Percentiles rank a stretch among this genome's conserved stretches.
Conservation (phyloP, 331 rosid genomes). For the Phaseolus coccineus region DNA sequence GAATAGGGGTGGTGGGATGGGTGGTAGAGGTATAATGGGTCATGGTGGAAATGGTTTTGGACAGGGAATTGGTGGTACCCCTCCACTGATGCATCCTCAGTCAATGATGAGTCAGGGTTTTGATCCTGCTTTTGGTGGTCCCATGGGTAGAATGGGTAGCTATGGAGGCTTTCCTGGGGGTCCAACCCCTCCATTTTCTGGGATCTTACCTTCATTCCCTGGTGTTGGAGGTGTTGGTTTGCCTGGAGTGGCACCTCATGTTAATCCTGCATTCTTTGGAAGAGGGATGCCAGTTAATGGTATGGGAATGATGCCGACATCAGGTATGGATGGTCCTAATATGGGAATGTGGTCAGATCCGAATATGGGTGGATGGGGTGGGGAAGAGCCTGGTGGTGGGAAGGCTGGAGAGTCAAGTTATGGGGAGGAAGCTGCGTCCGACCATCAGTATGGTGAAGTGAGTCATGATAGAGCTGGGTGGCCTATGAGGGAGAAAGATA, state of each 20-base stretch:
- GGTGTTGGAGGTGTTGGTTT: conserved; percentile 89
- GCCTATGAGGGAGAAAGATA: conserved; percentile 85
- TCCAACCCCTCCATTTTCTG: conserved; percentile 75
- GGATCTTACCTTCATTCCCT: conserved; percentile 79
- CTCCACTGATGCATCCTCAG: conserved; percentile 87
- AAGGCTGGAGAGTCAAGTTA: conserved; percentile 91
- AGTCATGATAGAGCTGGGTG: conserved; percentile 84
- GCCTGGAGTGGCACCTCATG: conserved; percentile 98
- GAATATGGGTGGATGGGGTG: conserved; percentile 91
- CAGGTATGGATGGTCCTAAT: conserved; percentile 91
- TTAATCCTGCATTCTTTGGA: conserved; percentile 89
- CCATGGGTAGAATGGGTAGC: conserved; percentile 90
- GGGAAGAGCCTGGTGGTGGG: conserved; percentile 89
- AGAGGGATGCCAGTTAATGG: conserved; percentile 92
- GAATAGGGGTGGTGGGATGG: conserved; percentile 79
- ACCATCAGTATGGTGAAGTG: conserved; percentile 89
- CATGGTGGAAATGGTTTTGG: conserved; percentile 95
- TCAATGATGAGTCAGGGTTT: conserved; percentile 95
- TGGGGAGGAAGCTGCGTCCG: conserved; percentile 97
- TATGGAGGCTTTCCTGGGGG: conserved; percentile 92
- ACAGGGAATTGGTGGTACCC: conserved; percentile 85
- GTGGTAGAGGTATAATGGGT: conserved; percentile 94
- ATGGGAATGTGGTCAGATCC: conserved; percentile 99
- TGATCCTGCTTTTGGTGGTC: conserved; percentile 94
- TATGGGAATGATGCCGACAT: conserved; percentile 93